Evolutionary conservation across 805 yeast species (phyloP).

Genomic region (Starmerella stigmatis): DNA sequence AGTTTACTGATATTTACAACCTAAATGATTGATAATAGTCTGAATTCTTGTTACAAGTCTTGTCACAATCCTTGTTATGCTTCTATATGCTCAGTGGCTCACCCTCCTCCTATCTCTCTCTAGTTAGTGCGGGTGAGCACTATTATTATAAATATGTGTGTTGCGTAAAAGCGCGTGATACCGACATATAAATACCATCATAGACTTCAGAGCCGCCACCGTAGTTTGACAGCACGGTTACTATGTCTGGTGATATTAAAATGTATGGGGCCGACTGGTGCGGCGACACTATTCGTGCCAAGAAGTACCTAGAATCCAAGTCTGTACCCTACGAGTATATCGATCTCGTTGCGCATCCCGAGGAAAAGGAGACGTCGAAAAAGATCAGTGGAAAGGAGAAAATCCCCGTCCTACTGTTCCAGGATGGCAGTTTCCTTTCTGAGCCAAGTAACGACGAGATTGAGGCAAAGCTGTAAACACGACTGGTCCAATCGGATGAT

Average conservation of each 20-base stretch:
- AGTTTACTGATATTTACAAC: too few relatives aligned
- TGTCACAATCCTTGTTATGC: too few relatives aligned
- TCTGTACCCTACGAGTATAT: slow-evolving; percentile 20
- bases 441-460: slow-evolving; percentile 25
- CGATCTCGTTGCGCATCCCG: slow-evolving; percentile 23
- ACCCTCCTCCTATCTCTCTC: too few relatives aligned
- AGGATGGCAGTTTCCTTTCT: slow-evolving; percentile 19
- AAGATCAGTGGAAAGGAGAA: slow-evolving; percentile 20
- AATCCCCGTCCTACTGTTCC: slow-evolving; percentile 24
- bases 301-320: slow-evolving; percentile 14
- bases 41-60: too few relatives aligned
- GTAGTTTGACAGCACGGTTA: background rate
- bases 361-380: slow-evolving; percentile 17
- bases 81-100: too few relatives aligned
- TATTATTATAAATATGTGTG: too few relatives aligned
- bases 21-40: too few relatives aligned
- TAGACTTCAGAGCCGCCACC: background rate
- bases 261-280: slow-evolving; percentile 27
- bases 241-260: slow-evolving; percentile 7
- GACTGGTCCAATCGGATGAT: background rate
- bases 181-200: background rate
- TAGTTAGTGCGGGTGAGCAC: too few relatives aligned
- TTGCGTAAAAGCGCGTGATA: too few relatives aligned
- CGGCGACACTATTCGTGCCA: slow-evolving; percentile 25
- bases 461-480: slow-evolving; percentile 12